These are phyloP conservation scores for Zygotorulaspora danielsina DNA, from an alignment of 805 yeast genomes.

Conservation along the genomic window DNA sequence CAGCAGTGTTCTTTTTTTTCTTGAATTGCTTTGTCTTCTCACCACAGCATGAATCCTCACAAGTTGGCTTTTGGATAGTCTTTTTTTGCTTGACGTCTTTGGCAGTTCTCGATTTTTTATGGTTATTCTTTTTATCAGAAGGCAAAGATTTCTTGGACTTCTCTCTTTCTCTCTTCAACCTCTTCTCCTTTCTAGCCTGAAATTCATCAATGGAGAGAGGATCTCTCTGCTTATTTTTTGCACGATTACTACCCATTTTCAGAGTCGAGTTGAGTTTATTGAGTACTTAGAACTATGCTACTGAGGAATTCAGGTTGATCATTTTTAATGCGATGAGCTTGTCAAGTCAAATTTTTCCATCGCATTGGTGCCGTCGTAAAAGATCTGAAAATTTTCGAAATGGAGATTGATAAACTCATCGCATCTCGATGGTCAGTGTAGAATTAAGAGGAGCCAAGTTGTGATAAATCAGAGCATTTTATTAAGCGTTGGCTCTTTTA, in stretches of 20 bases:
- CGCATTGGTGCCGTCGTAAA: constrained; percentile 1
- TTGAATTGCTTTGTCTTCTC: constrained; percentile 10
- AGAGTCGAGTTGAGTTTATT: background rate
- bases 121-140: constrained; percentile 15
- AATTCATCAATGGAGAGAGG: constrained; percentile 90
- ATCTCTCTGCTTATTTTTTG: constrained; percentile 85
- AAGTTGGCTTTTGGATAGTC: constrained; percentile 22
- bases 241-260: constrained; percentile 81
- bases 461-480: too few species aligned
- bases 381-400: constrained; percentile 10
- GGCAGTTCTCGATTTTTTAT: constrained; percentile 9
- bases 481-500: too few species aligned
- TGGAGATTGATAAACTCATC: constrained; percentile 4
- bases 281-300: background rate
- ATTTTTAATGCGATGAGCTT: constrained; percentile 17
- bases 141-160: constrained; percentile 22
- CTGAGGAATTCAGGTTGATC: background rate
- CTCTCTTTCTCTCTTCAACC: constrained; percentile 37
- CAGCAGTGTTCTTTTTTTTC: constrained; percentile 23
- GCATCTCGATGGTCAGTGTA: too few species aligned
- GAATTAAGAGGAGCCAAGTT: too few species aligned
- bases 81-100: constrained; percentile 12
- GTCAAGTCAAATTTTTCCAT: constrained; percentile 7
- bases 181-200: constrained; percentile 45
- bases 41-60: constrained; percentile 6